These are phyloP conservation scores for Apiospora aurea DNA, from an alignment of 2,329 filamentous ascomycete species.

Conservation along the genomic window DNA sequence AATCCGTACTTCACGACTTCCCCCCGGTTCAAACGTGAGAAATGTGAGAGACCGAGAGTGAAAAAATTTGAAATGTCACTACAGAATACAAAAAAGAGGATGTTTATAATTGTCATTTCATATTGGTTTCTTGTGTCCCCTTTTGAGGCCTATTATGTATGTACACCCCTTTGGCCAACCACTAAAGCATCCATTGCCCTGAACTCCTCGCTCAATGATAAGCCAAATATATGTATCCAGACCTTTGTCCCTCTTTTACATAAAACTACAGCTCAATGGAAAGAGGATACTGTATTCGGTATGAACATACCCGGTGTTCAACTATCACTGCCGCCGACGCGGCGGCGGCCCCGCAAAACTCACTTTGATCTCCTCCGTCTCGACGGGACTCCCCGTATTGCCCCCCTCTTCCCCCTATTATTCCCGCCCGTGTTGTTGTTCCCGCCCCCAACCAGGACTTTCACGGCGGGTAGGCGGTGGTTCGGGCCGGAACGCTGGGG, in stretches of 20 bases:
- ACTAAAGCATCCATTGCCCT: not conserved
- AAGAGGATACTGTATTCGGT: not conserved
- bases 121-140: not conserved
- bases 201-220: slow-evolving; percentile 9
- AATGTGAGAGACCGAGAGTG: not conserved
- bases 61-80: not conserved
- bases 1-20: not conserved
- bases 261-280: not conserved
- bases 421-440: slow-evolving; percentile 28
- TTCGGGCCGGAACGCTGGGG: not conserved
- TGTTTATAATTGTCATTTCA: not conserved
- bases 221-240: not conserved
- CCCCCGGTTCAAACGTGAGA: not conserved
- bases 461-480: not conserved
- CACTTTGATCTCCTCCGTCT: slow-evolving; percentile 39
- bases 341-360: slow-evolving; percentile 35
- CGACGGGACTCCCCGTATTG: slow-evolving; percentile 39
- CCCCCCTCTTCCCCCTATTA: slow-evolving; percentile 34
- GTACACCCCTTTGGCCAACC: not conserved
- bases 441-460: slow-evolving; percentile 22
- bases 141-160: not conserved
- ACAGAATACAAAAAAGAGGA: too few relatives aligned
- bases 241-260: not conserved
- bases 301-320: not conserved
- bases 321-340: not conserved